A percentile compares a stretch with the other conserved stretches of the same genome.
Evolutionary conservation across 352 stramenopile species (phyloP).

Genomic region (Phytopythium sindhum): DNA sequence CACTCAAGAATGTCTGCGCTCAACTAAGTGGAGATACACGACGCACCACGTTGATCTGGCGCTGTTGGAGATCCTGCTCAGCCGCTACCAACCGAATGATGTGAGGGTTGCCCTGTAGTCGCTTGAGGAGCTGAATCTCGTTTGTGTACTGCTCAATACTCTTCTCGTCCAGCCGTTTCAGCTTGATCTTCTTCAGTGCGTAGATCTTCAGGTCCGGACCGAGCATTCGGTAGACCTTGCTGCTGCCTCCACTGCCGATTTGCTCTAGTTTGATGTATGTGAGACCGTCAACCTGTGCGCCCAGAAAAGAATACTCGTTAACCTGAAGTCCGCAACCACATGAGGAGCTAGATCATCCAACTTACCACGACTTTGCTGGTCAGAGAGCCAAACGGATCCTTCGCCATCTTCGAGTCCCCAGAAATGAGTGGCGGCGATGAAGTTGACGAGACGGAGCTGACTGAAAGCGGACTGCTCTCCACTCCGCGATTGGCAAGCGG

Average conservation of each 20-base stretch:
- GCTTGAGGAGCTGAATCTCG: conserved; percentile 95
- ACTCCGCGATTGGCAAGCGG: conserved; percentile 20
- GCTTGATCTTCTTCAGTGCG: conserved; percentile 98
- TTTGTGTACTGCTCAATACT: conserved; percentile 96
- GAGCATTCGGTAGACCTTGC: conserved; percentile 96
- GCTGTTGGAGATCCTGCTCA: conserved; percentile 87
- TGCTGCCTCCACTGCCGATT: conserved; percentile 96
- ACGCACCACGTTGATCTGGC: conserved; percentile 69
- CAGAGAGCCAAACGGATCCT: conserved; percentile 48
- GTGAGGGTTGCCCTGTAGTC: conserved; percentile 91
- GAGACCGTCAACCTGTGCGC: conserved; percentile 78
- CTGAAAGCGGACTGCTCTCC: conserved; percentile 36
- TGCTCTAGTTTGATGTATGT: conserved; percentile 95
- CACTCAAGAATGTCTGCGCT: background rate
- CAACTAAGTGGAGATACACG: background rate
- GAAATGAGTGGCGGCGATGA: conserved; percentile 45
- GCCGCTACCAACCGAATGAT: conserved; percentile 96
- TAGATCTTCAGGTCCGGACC: conserved; percentile 92
- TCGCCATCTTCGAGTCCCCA: conserved; percentile 20
- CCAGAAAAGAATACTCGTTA: conserved; percentile 8
- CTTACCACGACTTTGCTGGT: conserved; percentile 59
- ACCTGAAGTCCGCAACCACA: background rate
- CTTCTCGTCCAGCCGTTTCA: conserved; percentile 88
- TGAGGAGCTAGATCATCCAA: background rate
- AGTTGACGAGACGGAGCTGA: conserved; percentile 48